phyloP scores from a whole-genome alignment of 805 yeast species.

The Metschnikowia cubensis region DNA sequence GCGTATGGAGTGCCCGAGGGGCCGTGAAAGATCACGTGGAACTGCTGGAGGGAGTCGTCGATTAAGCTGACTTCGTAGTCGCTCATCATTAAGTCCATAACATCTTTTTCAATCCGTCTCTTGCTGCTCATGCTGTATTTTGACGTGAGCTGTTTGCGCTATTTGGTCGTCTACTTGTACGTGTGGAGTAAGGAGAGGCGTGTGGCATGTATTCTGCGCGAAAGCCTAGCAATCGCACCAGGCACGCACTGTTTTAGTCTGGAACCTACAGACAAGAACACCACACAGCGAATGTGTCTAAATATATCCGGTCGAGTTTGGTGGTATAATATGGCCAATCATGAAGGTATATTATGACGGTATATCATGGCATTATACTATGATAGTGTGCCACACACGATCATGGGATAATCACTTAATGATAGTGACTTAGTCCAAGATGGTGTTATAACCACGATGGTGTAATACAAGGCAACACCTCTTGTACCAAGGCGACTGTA shows the following conservation, averaged over 20 bases:
- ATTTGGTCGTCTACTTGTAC: not conserved
- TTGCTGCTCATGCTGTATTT: slow-evolving; percentile 28
- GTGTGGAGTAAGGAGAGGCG: slow-evolving; percentile 4
- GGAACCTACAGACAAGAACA: not conserved
- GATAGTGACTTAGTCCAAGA: too few species aligned
- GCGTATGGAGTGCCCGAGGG: slow-evolving; percentile 82
- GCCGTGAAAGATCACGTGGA: slow-evolving; percentile 79
- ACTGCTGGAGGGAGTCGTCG: slow-evolving; percentile 76
- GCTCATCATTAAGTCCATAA: slow-evolving; percentile 94
- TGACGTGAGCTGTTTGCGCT: not conserved
- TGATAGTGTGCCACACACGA: too few species aligned
- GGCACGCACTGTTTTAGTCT: not conserved
- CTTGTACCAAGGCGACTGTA: not conserved
- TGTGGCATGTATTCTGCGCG: slow-evolving; percentile 3
- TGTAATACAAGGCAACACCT: not conserved
- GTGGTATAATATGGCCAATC: too few species aligned
- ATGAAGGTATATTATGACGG: too few species aligned
- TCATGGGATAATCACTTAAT: too few species aligned
- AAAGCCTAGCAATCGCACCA: slow-evolving; percentile 3
- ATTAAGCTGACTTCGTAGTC: slow-evolving; percentile 82
- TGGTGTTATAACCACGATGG: not conserved
- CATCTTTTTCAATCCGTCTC: slow-evolving; percentile 88
- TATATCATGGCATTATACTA: too few species aligned
- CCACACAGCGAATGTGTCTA: not conserved
- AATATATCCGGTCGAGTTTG: not conserved